Percentiles rank a stretch among this genome's conserved stretches.
phyloP scores from a whole-genome alignment of 164 flowering plant species.

The Piper longum region DNA sequence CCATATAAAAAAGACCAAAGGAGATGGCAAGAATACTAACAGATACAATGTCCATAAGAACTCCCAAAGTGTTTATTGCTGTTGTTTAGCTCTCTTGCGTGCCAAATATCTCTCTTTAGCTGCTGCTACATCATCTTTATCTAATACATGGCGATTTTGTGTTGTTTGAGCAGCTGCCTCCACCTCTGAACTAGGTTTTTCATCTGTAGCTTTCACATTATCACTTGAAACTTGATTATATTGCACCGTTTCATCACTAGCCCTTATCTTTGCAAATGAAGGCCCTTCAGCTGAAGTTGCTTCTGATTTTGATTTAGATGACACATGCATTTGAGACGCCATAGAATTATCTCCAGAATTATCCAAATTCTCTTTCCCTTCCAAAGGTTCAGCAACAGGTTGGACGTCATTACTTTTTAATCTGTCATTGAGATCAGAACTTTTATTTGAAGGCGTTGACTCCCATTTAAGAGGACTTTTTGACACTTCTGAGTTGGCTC shows the following conservation, averaged over 20 bases:
- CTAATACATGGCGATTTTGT: slow-evolving; percentile 4
- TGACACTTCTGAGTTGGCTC: slow-evolving; percentile 1
- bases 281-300: not conserved
- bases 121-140: slow-evolving; percentile 7
- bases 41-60: too few species aligned
- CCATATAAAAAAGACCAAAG: too few species aligned
- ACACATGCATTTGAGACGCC: not conserved
- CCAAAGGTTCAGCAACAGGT: not conserved
- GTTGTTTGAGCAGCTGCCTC: not conserved
- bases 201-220: slow-evolving; percentile 6
- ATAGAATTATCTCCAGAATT: not conserved
- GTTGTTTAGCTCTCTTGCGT: slow-evolving; percentile 10
- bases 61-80: not conserved
- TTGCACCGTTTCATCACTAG: not conserved
- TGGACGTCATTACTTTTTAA: not conserved
- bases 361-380: not conserved
- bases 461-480: not conserved
- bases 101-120: slow-evolving; percentile 12
- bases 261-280: not conserved
- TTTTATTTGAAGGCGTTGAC: not conserved
- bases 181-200: slow-evolving; percentile 1
- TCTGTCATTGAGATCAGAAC: not conserved
- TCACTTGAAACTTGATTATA: slow-evolving; percentile 3
- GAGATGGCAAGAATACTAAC: too few species aligned
- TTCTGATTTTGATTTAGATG: not conserved